Evolutionary conservation across 1,284 basidiomycete genomes (phyloP).

Genomic region (Kwoniella shivajii): DNA sequence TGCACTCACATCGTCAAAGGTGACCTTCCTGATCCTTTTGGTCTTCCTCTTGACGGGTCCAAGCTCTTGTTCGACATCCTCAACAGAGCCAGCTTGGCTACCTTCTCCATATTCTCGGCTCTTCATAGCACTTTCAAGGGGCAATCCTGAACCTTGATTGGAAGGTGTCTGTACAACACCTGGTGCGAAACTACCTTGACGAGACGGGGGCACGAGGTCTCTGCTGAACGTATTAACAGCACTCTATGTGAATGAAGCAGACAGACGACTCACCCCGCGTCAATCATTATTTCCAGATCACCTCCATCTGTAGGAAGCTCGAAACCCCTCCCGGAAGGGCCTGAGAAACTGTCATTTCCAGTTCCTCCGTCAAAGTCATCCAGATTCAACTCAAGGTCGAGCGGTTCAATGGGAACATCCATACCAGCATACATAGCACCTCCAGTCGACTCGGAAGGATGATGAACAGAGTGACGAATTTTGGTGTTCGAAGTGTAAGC

Average conservation of each 20-base stretch:
- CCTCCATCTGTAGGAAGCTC: constrained; percentile 12
- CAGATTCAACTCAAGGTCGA: constrained; percentile 24
- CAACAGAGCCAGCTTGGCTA: constrained; percentile 8
- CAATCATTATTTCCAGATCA: constrained; percentile 1
- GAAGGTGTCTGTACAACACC: background rate
- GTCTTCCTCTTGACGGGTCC: constrained; percentile 17
- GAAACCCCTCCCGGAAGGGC: constrained; percentile 18
- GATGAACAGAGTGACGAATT: constrained; percentile 14
- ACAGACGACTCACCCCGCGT: constrained; percentile 6
- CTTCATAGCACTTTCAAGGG: constrained; percentile 3
- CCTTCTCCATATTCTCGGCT: constrained; percentile 4
- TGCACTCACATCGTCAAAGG: constrained; percentile 22
- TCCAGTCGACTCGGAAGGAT: constrained; percentile 17
- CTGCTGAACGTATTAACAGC: background rate
- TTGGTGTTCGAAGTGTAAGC: background rate
- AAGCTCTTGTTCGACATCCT: constrained; percentile 15
- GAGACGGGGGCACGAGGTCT: constrained; percentile 1
- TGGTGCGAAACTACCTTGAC: constrained; percentile 1
- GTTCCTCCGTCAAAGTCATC: constrained; percentile 4
- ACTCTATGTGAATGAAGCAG: background rate
- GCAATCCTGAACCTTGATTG: background rate
- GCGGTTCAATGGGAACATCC: constrained; percentile 8
- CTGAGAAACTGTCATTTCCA: constrained; percentile 23
- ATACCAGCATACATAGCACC: constrained; percentile 10
- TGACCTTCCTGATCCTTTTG: constrained; percentile 20